These are phyloP conservation scores for Cordyceps javanica DNA, from an alignment of 2,329 filamentous ascomycete species.

Conservation along the genomic window DNA sequence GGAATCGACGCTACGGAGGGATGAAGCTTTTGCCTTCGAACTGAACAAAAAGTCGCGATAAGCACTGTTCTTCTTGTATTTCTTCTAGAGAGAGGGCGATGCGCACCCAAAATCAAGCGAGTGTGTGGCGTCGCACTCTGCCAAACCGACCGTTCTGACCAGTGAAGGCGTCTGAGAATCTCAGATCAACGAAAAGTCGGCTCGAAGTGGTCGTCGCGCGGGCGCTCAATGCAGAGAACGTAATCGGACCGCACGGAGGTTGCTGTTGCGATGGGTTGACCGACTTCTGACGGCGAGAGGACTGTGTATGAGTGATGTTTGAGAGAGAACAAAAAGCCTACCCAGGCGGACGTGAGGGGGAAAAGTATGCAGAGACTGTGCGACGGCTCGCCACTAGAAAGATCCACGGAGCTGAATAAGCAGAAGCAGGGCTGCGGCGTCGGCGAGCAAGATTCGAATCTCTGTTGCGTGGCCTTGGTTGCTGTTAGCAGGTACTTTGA, in stretches of 20 bases:
- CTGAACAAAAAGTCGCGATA: background rate
- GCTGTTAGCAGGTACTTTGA: slow-evolving; percentile 3
- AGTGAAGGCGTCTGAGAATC: slow-evolving; percentile 55
- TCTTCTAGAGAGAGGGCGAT: background rate
- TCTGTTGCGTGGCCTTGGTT: background rate
- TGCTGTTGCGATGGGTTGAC: slow-evolving; percentile 23
- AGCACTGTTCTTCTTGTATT: background rate
- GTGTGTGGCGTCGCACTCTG: slow-evolving; percentile 19
- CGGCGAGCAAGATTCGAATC: background rate
- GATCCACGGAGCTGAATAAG: slow-evolving; percentile 4
- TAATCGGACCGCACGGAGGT: slow-evolving; percentile 1
- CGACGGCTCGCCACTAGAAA: background rate
- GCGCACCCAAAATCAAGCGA: slow-evolving; percentile 13
- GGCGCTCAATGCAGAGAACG: slow-evolving; percentile 17
- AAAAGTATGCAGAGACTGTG: slow-evolving; percentile 14
- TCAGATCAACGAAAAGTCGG: slow-evolving; percentile 34
- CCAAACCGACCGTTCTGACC: slow-evolving; percentile 39
- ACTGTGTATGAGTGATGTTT: slow-evolving; percentile 22
- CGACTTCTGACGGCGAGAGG: slow-evolving; percentile 31
- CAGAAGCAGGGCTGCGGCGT: background rate
- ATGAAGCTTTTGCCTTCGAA: background rate
- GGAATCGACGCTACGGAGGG: slow-evolving; percentile 5
- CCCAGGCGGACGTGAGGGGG: slow-evolving; percentile 14
- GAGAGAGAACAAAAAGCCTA: slow-evolving; percentile 17
- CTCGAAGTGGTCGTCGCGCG: slow-evolving; percentile 25